Percentiles rank a stretch among this genome's conserved stretches.
phyloP scores from a whole-genome alignment of 352 stramenopile species.

The Globisporangium cylindrosporum region DNA sequence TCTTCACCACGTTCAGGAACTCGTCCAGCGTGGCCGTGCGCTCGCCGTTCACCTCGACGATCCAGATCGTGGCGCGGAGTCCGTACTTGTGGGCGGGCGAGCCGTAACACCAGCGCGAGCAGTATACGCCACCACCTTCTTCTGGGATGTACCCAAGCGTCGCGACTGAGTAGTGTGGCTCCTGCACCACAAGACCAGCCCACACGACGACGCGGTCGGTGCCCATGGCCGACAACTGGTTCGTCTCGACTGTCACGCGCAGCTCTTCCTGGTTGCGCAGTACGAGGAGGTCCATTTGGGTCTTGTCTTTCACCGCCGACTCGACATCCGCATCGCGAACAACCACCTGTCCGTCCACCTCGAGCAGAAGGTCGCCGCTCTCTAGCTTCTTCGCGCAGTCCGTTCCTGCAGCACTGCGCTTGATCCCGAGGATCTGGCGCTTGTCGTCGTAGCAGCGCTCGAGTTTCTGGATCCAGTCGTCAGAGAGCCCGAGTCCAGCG shows the following conservation, averaged over 20 bases:
- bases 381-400: conserved; percentile 66
- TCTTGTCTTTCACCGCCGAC: conserved; percentile 45
- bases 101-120: conserved; percentile 89
- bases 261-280: conserved; percentile 77
- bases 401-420: conserved; percentile 67
- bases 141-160: conserved; percentile 85
- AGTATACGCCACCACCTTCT: conserved; percentile 85
- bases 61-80: conserved; percentile 88
- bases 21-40: conserved; percentile 77
- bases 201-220: conserved; percentile 90
- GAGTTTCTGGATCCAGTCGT: conserved; percentile 84
- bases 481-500: conserved; percentile 77
- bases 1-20: conserved; percentile 82
- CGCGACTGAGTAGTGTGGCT: conserved; percentile 82
- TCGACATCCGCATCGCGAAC: conserved; percentile 84
- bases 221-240: conserved; percentile 67
- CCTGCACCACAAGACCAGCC: conserved; percentile 91
- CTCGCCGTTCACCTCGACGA: conserved; percentile 89
- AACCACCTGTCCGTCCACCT: conserved; percentile 71
- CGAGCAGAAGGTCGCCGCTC: conserved; percentile 83
- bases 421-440: conserved; percentile 86
- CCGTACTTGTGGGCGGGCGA: conserved; percentile 90
- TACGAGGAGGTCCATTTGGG: conserved; percentile 55
- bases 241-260: conserved; percentile 54
- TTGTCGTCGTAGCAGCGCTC: conserved; percentile 76